These are phyloP conservation scores for Hondaea fermentalgiana DNA, from an alignment of 108 stramenopile genomes.

Conservation along the genomic window DNA sequence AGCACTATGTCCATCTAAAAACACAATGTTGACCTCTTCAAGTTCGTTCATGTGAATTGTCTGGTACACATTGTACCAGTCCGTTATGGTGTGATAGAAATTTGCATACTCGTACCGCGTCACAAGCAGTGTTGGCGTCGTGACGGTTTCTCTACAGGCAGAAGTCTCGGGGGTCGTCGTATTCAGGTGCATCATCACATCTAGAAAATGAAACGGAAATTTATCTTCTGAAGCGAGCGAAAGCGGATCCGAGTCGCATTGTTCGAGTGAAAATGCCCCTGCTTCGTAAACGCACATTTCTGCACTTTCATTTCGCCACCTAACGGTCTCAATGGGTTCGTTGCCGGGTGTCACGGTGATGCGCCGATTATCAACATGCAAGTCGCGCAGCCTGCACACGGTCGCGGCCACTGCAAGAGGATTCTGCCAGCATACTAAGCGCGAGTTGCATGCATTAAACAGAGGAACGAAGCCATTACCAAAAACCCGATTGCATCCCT, in stretches of 20 bases:
- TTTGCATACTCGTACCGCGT: not conserved
- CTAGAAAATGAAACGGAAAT: not conserved
- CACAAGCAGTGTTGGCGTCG: not conserved
- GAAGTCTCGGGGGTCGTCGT: not conserved
- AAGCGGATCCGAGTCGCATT: not conserved
- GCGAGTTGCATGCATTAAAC: no score
- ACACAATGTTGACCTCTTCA: not conserved
- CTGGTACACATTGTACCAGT: not conserved
- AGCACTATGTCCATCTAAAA: not conserved
- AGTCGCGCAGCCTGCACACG: no score
- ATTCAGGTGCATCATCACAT: not conserved
- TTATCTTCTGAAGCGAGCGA: not conserved
- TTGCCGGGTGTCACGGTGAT: not conserved
- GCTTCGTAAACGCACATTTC: not conserved
- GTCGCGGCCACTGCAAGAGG: no score
- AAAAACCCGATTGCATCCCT: no score
- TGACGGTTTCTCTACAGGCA: not conserved
- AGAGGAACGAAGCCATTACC: no score
- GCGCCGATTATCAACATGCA: not conserved
- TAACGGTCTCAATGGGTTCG: not conserved
- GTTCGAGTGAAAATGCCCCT: not conserved
- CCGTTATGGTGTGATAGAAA: not conserved
- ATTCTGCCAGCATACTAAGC: no score
- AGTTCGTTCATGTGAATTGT: not conserved
- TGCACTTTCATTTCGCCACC: not conserved